A percentile compares a stretch with the other conserved stretches of the same genome.
Conservation (phyloP, 1,139 yeast species). For the Candida tetrigidarum region DNA sequence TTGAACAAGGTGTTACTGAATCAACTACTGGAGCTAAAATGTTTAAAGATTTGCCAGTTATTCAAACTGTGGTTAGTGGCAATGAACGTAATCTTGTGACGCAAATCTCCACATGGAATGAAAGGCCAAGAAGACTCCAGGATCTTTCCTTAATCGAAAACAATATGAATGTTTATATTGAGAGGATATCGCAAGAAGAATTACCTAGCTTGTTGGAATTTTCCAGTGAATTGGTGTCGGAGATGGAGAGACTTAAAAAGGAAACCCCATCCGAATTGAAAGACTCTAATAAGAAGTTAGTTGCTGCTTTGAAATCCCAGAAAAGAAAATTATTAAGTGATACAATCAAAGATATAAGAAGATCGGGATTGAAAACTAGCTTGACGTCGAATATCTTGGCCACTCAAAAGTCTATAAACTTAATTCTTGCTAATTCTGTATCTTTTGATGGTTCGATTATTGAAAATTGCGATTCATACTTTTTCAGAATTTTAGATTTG, state of each 20-base stretch:
- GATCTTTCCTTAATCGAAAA: constrained; percentile 53
- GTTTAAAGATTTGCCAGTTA: constrained; percentile 17
- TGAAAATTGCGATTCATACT: constrained; percentile 60
- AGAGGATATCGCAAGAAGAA: constrained; percentile 34
- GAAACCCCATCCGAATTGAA: constrained; percentile 78
- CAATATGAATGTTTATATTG: constrained; percentile 57
- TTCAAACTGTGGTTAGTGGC: constrained; percentile 20
- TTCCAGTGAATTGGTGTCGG: constrained; percentile 57
- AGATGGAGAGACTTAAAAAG: constrained; percentile 63
- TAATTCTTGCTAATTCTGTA: constrained; percentile 59
- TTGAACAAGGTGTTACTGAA: constrained; percentile 57
- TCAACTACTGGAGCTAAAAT: constrained; percentile 15
- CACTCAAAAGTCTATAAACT: constrained; percentile 64
- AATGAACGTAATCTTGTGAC: constrained; percentile 23
- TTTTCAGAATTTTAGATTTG: constrained; percentile 74
- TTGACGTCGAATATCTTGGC: constrained; percentile 67
- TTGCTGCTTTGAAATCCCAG: constrained; percentile 77
- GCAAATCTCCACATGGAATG: constrained; percentile 48
- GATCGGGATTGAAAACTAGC: constrained; percentile 74
- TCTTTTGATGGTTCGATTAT: constrained; percentile 44
- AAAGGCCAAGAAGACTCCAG: constrained; percentile 59
- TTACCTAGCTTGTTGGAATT: constrained; percentile 51
- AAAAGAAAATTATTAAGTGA: constrained; percentile 81
- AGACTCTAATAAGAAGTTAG: constrained; percentile 73
- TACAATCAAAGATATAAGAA: constrained; percentile 70